A percentile compares a stretch with the other conserved stretches of the same genome.
Evolutionary conservation across 2,329 filamentous ascomycete genomes (phyloP).

Genomic region (Botryotinia globosa): DNA sequence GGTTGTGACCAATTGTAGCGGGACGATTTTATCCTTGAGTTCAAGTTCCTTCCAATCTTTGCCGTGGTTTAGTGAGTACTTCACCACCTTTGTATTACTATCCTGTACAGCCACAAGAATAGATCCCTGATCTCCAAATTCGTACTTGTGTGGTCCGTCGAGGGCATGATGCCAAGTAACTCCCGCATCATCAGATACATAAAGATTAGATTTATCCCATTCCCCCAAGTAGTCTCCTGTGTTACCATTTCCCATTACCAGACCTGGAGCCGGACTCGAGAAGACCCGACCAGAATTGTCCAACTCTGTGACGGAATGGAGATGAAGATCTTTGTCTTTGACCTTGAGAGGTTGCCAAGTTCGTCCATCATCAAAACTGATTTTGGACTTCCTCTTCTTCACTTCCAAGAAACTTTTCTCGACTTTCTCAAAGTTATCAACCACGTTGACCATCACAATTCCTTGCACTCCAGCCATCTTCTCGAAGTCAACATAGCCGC

Average conservation of each 20-base stretch:
- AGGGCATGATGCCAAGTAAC: constrained; percentile 75
- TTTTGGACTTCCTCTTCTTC: constrained; percentile 74
- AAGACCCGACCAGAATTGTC: constrained; percentile 83
- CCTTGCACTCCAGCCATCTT: constrained; percentile 90
- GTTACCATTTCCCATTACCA: constrained; percentile 94
- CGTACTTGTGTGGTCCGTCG: constrained; percentile 86
- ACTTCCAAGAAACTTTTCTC: constrained; percentile 47
- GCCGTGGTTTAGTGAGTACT: constrained; percentile 87
- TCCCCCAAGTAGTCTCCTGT: constrained; percentile 69
- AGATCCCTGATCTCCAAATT: constrained; percentile 91
- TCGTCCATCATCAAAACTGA: constrained; percentile 93
- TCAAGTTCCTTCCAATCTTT: constrained; percentile 74
- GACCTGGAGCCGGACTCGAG: constrained; percentile 87
- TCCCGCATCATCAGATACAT: constrained; percentile 87
- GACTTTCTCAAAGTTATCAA: constrained; percentile 81
- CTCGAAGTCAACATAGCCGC: constrained; percentile 88
- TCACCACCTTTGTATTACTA: constrained; percentile 56
- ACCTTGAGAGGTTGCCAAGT: constrained; percentile 74
- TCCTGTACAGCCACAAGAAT: constrained; percentile 81
- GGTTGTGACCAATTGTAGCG: constrained; percentile 77
- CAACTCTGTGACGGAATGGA: constrained; percentile 88
- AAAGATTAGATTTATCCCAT: constrained; percentile 75
- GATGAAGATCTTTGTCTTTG: constrained; percentile 66
- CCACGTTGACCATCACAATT: constrained; percentile 83
- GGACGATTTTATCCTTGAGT: constrained; percentile 67